phyloP scores from a whole-genome alignment of 2,329 filamentous ascomycete species.

The Ophiostoma himal-ulmi region DNA sequence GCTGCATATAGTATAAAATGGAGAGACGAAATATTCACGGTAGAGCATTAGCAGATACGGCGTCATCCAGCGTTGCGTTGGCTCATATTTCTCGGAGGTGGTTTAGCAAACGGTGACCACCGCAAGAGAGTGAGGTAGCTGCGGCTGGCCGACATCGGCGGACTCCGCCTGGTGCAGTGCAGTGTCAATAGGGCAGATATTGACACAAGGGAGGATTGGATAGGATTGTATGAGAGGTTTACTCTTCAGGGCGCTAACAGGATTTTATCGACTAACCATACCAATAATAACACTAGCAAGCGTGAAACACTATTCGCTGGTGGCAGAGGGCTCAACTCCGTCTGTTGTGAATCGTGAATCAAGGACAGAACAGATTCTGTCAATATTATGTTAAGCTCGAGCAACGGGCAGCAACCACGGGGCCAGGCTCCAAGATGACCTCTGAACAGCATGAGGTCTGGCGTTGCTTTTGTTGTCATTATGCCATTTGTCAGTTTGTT shows the following conservation, averaged over 20 bases:
- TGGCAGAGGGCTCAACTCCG: neutral
- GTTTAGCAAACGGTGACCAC: neutral
- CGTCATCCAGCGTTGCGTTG: neutral
- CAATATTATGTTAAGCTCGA: neutral
- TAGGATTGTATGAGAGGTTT: neutral
- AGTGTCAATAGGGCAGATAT: neutral
- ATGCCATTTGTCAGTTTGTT: neutral
- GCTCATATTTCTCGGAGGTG: neutral
- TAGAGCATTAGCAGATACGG: neutral
- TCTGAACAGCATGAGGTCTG: neutral
- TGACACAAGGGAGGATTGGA: neutral
- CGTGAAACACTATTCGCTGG: neutral
- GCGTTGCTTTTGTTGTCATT: neutral
- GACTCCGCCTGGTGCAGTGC: conserved; percentile 1
- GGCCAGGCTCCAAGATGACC: neutral
- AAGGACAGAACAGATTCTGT: neutral
- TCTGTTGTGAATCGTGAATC: neutral
- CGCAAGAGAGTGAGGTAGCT: neutral
- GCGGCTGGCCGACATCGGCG: neutral
- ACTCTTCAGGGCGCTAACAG: neutral
- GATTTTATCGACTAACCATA: neutral
- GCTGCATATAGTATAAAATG: neutral
- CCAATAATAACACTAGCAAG: neutral
- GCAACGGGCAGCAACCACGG: neutral
- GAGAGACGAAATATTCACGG: neutral